Base-by-base conservation (phyloP, 148 eudicot species). In the Rhododendron kiyosumense region DNA sequence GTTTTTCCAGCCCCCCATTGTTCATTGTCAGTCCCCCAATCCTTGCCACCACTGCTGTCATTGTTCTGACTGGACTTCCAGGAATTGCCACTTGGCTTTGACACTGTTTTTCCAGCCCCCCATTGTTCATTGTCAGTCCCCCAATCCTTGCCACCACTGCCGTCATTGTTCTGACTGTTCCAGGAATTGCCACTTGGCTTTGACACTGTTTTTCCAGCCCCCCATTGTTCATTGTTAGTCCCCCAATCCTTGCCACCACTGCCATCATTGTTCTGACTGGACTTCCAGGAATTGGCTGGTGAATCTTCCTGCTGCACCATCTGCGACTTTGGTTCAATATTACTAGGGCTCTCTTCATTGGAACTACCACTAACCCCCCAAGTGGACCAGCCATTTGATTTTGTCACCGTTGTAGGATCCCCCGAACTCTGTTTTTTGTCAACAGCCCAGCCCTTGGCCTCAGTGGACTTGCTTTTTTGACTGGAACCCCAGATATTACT, bases 191-290 rank as follows among this genome's bases (percentile, higher is more conserved):
- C 45, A 41, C 45, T 1, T 13, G 18, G 49, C 79, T 84, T 73
- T 30, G 79, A 71, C 26, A 5, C 14, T 9, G 77, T n/a, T 38
- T 38, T 32, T n/a, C 57, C 74, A 22, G 48, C 15, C 22, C 85
- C 85, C 79, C 49, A 46, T 46, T 46, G 49, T 46, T 46, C 11
- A 46, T 46, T 46, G 49, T 38, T 28, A 82, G 2, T 11, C 24
- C 57, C 67, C 85, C 80, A 73, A 7, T 73, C 28, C 63, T 73
- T 73, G 30, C 63, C 85, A 28, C 59, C 57, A 83, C 6, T 83
- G 57, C 18, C 3, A 9, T 84, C 79, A 1, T 32, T 38, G 0
- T 48, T 49, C 65, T 84, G 85, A 65, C 26, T 84, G 45, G 85
- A 84, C n/a, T 73, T 63, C 77, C 49, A 81, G 32, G 71, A 81